Evolutionary conservation across 2,329 filamentous ascomycete species (phyloP).

Genomic region (Diaporthe capsici): DNA sequence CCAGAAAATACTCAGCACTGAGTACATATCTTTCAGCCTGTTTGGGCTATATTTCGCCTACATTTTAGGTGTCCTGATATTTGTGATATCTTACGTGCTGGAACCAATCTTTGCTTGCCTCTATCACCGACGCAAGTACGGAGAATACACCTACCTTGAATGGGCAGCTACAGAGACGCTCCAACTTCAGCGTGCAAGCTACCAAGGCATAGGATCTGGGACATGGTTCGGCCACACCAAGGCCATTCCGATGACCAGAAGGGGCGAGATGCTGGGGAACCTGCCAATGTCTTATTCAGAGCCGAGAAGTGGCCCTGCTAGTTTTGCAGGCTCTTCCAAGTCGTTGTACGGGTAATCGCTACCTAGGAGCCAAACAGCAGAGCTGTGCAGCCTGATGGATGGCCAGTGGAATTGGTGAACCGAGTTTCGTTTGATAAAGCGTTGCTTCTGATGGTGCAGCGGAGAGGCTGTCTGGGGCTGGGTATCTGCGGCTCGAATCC

Average conservation of each 20-base stretch:
- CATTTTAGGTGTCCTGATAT: neutral
- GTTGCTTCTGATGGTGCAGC: neutral
- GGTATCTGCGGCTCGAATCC: too few species aligned
- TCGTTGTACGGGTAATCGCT: neutral
- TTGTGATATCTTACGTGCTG: neutral
- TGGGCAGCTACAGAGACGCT: neutral
- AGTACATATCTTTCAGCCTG: neutral
- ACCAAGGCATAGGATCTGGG: neutral
- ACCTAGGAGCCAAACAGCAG: neutral
- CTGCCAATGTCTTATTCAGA: neutral
- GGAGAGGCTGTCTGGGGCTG: neutral
- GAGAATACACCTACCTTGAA: slow-evolving; percentile 3
- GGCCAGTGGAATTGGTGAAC: neutral
- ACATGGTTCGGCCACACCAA: neutral
- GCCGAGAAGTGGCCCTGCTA: neutral
- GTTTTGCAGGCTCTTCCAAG: neutral
- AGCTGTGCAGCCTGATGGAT: neutral
- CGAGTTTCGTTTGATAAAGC: neutral
- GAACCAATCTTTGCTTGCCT: neutral
- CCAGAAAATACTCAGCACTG: neutral
- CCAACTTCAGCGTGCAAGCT: neutral
- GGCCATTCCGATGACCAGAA: neutral
- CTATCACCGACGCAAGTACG: neutral
- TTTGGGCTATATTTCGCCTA: neutral
- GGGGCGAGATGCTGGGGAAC: neutral